These are phyloP conservation scores for Fennellomyces sp. DNA, from an alignment of 371 early-diverging fungal genomes.

Conservation along the genomic window DNA sequence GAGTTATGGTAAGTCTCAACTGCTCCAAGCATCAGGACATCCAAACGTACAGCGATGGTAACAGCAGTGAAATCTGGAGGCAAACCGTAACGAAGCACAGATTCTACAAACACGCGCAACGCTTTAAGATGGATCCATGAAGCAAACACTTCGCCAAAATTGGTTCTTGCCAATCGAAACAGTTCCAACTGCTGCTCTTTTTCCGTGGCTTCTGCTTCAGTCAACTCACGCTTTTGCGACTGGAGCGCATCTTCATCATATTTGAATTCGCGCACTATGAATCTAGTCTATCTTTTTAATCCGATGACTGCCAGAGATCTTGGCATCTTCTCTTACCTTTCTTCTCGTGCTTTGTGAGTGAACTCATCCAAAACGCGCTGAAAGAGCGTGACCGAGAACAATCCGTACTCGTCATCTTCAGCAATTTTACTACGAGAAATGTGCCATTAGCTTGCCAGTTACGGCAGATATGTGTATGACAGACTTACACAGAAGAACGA, in stretches of 20 bases:
- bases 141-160: slow-evolving; percentile 91
- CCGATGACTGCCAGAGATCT: not conserved
- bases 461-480: not conserved
- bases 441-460: not conserved
- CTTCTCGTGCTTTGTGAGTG: slow-evolving; percentile 83
- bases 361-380: slow-evolving; percentile 89
- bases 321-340: slow-evolving; percentile 55
- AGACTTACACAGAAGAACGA: slow-evolving; percentile 83
- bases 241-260: slow-evolving; percentile 81
- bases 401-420: slow-evolving; percentile 92
- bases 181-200: slow-evolving; percentile 78
- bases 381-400: slow-evolving; percentile 93
- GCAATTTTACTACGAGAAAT: slow-evolving; percentile 66
- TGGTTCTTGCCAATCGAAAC: slow-evolving; percentile 85
- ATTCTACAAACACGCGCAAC: slow-evolving; percentile 93
- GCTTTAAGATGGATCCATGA: slow-evolving; percentile 95
- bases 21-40: not conserved
- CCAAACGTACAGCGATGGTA: slow-evolving; percentile 65
- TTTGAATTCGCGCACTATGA: slow-evolving; percentile 92
- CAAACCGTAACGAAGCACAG: slow-evolving; percentile 95
- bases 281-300: slow-evolving; percentile 49
- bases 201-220: slow-evolving; percentile 74
- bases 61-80: slow-evolving; percentile 94
- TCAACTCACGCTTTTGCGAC: slow-evolving; percentile 74
- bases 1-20: not conserved